These are phyloP conservation scores for Ophiostoma perfectum DNA, from an alignment of 2,329 filamentous ascomycete species.

Conservation along the genomic window DNA sequence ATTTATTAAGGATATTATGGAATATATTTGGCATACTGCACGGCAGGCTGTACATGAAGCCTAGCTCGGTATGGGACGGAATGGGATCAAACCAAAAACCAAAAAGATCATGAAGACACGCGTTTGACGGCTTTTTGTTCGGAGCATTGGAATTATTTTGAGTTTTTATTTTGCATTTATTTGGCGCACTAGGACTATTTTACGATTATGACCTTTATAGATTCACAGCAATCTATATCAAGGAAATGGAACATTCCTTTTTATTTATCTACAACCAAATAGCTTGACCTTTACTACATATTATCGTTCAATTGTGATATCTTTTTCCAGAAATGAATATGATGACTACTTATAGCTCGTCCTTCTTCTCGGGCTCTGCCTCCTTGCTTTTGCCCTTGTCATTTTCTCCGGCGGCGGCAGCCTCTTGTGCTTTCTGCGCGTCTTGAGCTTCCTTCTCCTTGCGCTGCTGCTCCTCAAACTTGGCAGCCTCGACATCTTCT, in stretches of 20 bases:
- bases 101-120: constrained; percentile 14
- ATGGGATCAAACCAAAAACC: constrained; percentile 13
- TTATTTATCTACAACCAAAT: not conserved
- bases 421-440: not conserved
- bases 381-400: constrained; percentile 15
- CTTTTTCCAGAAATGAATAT: not conserved
- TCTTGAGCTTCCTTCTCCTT: constrained; percentile 14
- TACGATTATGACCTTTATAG: not conserved
- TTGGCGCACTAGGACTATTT: constrained; percentile 12
- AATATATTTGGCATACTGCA: not conserved
- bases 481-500: constrained; percentile 34
- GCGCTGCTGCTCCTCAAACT: constrained; percentile 22
- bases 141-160: not conserved
- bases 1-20: not conserved
- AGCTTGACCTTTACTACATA: no score
- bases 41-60: constrained; percentile 9
- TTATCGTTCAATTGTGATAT: not conserved
- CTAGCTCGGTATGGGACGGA: not conserved
- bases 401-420: not conserved
- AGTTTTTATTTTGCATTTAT: constrained; percentile 9
- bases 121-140: constrained; percentile 15
- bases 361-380: not conserved
- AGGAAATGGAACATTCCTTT: not conserved
- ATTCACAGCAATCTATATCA: not conserved
- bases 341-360: constrained; percentile 6